A percentile compares a stretch with the other conserved stretches of the same genome.
phyloP scores from a whole-genome alignment of 176 grass and related monocot genomes.

The Oryza coarctata region DNA sequence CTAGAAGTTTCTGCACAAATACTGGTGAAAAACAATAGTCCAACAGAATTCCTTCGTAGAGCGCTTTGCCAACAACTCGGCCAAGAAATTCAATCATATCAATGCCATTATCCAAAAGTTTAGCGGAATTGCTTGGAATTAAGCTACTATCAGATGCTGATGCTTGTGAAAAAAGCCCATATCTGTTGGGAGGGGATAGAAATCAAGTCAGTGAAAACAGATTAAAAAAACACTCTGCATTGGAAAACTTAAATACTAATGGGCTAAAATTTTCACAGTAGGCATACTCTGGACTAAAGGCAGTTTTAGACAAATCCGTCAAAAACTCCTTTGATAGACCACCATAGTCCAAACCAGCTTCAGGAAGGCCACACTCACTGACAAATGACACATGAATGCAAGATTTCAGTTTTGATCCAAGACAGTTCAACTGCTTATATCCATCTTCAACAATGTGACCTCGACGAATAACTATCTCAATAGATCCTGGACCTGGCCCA shows the following conservation, averaged over 20 bases:
- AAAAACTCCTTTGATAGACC: slow-evolving; percentile 96
- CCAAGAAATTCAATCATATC: slow-evolving; percentile 99
- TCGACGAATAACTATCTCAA: slow-evolving; percentile 86
- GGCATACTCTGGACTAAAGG: slow-evolving; percentile 84
- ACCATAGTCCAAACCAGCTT: slow-evolving; percentile 97
- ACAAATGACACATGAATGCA: slow-evolving; percentile 95
- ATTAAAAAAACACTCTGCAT: neutral
- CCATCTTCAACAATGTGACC: slow-evolving; percentile 93
- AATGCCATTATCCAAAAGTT: slow-evolving; percentile 76
- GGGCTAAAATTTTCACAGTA: slow-evolving; percentile 3
- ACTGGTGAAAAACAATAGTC: slow-evolving; percentile 96
- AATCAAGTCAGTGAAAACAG: neutral
- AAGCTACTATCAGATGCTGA: slow-evolving; percentile 77
- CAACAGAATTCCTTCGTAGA: slow-evolving; percentile 96
- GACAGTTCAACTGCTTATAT: slow-evolving; percentile 77
- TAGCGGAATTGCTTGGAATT: slow-evolving; percentile 90
- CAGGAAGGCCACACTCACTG: slow-evolving; percentile 93
- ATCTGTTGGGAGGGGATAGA: slow-evolving; percentile 51
- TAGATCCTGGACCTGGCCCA: slow-evolving; percentile 68
- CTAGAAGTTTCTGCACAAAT: slow-evolving; percentile 94
- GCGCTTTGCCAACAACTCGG: slow-evolving; percentile 91
- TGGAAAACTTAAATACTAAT: slow-evolving; percentile 5
- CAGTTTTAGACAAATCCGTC: slow-evolving; percentile 86
- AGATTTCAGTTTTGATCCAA: slow-evolving; percentile 80
- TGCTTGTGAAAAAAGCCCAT: slow-evolving; percentile 84